These are phyloP conservation scores for Neonectria sp. DNA, from an alignment of 2,329 filamentous ascomycete species.

Conservation along the genomic window DNA sequence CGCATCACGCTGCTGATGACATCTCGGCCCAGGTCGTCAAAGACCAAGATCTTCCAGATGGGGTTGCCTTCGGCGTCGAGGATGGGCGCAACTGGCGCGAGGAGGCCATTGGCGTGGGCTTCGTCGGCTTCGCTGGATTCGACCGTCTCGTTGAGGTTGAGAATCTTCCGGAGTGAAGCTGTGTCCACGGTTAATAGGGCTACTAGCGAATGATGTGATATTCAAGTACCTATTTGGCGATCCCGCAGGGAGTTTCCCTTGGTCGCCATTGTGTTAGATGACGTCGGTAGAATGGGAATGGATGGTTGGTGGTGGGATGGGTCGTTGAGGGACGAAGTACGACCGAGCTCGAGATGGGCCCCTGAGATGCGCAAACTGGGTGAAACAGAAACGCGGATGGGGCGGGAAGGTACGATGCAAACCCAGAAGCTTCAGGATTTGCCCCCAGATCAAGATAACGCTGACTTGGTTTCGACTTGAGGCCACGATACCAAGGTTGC, in stretches of 20 bases:
- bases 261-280: conserved; percentile 59
- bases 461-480: conserved; percentile 42
- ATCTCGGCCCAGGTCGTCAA: conserved; percentile 92
- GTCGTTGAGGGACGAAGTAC: conserved; percentile 32
- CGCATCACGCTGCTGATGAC: conserved; percentile 96
- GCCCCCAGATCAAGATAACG: conserved; percentile 29
- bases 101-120: conserved; percentile 72
- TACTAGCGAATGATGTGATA: not conserved
- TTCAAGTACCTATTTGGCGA: conserved; percentile 63
- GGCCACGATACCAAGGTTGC: conserved; percentile 46
- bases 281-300: conserved; percentile 38
- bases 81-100: conserved; percentile 82
- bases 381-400: not conserved
- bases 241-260: conserved; percentile 64
- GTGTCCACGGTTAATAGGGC: conserved; percentile 27
- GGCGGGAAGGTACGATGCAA: conserved; percentile 8
- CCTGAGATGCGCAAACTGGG: conserved; percentile 8
- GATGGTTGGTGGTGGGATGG: conserved; percentile 42
- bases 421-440: conserved; percentile 16
- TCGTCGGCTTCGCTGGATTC: conserved; percentile 74
- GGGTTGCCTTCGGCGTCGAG: conserved; percentile 90
- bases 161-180: conserved; percentile 95
- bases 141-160: conserved; percentile 90
- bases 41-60: conserved; percentile 98
- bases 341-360: conserved; percentile 17